Evolutionary conservation across 164 flowering plant species (phyloP).

Genomic region (Amborella trichopoda): DNA sequence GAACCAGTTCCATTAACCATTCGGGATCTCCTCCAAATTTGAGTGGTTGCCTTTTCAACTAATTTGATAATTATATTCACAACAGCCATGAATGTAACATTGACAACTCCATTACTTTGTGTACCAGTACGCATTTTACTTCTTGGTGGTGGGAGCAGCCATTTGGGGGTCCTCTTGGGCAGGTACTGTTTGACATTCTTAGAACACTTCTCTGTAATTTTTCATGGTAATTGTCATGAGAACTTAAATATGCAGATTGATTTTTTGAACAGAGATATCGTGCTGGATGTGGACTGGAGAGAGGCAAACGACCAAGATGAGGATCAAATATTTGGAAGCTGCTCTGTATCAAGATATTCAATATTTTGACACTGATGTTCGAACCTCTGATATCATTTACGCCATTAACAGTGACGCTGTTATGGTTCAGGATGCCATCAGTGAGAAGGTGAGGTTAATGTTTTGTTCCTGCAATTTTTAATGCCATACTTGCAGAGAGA

Average conservation of each 20-base stretch:
- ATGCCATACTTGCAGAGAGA: neutral
- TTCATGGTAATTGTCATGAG: too few relatives aligned
- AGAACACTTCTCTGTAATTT: too few relatives aligned
- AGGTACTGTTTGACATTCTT: too few relatives aligned
- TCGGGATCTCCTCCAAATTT: too few relatives aligned
- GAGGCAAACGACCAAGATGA: constrained; percentile 88
- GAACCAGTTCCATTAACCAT: too few relatives aligned
- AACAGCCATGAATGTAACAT: too few relatives aligned
- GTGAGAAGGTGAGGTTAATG: constrained; percentile 86
- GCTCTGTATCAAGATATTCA: constrained; percentile 90
- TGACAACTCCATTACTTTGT: neutral
- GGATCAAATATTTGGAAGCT: constrained; percentile 87
- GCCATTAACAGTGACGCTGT: constrained; percentile 92
- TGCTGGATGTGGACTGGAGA: constrained; percentile 99
- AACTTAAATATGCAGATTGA: too few relatives aligned
- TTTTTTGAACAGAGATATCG: constrained; percentile 62
- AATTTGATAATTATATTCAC: too few relatives aligned
- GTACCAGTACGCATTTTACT: constrained; percentile 82
- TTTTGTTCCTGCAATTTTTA: neutral
- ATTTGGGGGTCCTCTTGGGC: constrained; percentile 99
- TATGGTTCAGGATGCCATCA: constrained; percentile 93
- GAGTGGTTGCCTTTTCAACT: too few relatives aligned
- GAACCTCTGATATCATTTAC: constrained; percentile 85
- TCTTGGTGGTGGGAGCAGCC: constrained; percentile 92
- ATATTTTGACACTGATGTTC: constrained; percentile 81